These are phyloP conservation scores for Nannochloropsis gaditana DNA, from an alignment of 108 stramenopile species.

Conservation along the genomic window DNA sequence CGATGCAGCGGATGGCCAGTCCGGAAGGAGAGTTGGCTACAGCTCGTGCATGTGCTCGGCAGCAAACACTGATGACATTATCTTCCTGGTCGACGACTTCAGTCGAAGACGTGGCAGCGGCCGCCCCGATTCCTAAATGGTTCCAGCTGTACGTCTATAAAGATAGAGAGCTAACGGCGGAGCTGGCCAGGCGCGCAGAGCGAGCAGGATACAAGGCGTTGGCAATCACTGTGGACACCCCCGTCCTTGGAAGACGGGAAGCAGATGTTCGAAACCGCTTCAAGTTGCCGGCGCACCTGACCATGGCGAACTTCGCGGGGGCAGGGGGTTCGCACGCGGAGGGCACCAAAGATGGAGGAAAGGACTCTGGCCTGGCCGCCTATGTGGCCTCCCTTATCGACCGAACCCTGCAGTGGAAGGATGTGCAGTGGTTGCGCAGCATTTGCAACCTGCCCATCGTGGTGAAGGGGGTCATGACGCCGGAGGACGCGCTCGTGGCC, in stretches of 20 bases:
- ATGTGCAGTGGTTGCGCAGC: conserved; percentile 90
- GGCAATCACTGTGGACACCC: conserved; percentile 92
- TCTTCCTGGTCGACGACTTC: conserved; percentile 48
- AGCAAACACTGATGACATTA: conserved; percentile 49
- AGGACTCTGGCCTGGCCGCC: conserved; percentile 66
- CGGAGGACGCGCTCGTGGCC: conserved; percentile 83
- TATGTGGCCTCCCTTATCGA: conserved; percentile 89
- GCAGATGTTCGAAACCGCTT: conserved; percentile 93
- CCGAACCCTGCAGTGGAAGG: conserved; percentile 86
- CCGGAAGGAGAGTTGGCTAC: conserved; percentile 49
- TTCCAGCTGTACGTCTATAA: conserved; percentile 92
- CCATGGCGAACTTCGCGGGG: conserved; percentile 51
- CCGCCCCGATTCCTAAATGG: conserved; percentile 44
- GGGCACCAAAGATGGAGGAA: conserved; percentile 52
- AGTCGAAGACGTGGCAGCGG: conserved; percentile 53
- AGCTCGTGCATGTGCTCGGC: conserved; percentile 33
- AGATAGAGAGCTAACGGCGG: conserved; percentile 84
- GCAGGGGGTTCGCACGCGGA: conserved; percentile 46
- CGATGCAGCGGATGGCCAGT: conserved; percentile 55
- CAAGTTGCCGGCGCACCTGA: conserved; percentile 75
- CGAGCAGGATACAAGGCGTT: conserved; percentile 87
- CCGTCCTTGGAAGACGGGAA: conserved; percentile 92
- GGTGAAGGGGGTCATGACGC: conserved; percentile 88
- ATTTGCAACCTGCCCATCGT: conserved; percentile 84
- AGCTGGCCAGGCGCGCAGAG: conserved; percentile 83